A percentile compares a stretch with the other conserved stretches of the same genome.
phyloP scores from a whole-genome alignment of 176 grass and related monocot species.

The Oropetium thomaeum region DNA sequence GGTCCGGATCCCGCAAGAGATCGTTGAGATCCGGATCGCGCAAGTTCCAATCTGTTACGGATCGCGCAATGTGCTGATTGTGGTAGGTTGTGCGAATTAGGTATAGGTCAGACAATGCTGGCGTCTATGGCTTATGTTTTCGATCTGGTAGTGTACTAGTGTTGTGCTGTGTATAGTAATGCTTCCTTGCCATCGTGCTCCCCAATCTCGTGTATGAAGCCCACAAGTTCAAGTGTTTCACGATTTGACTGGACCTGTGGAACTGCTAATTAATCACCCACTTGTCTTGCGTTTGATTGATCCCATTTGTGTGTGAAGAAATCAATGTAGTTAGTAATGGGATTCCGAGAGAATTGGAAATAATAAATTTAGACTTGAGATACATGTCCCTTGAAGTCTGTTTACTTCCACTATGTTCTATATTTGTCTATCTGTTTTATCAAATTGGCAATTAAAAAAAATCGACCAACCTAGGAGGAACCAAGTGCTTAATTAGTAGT shows the following conservation, averaged over 20 bases:
- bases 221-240: not conserved
- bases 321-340: not conserved
- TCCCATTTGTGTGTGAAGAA: not conserved
- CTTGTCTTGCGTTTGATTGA: not conserved
- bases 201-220: not conserved
- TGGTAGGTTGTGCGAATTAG: not conserved
- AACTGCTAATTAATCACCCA: not conserved
- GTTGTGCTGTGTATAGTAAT: not conserved
- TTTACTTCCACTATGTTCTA: not conserved
- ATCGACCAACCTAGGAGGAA: no score
- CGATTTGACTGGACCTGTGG: not conserved
- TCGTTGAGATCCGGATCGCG: conserved; percentile 19
- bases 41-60: conserved; percentile 30
- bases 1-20: not conserved
- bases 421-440: not conserved
- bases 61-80: not conserved
- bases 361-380: not conserved
- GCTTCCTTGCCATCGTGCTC: not conserved
- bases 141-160: not conserved
- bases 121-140: not conserved
- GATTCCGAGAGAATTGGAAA: not conserved
- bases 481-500: no score
- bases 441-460: not conserved
- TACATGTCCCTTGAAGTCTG: not conserved
- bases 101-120: conserved; percentile 9